Percentiles rank a stretch among this genome's conserved stretches.
These are phyloP conservation scores for Cicer judaicum DNA, from an alignment of 306 rosid genomes.

Conservation along the genomic window DNA sequence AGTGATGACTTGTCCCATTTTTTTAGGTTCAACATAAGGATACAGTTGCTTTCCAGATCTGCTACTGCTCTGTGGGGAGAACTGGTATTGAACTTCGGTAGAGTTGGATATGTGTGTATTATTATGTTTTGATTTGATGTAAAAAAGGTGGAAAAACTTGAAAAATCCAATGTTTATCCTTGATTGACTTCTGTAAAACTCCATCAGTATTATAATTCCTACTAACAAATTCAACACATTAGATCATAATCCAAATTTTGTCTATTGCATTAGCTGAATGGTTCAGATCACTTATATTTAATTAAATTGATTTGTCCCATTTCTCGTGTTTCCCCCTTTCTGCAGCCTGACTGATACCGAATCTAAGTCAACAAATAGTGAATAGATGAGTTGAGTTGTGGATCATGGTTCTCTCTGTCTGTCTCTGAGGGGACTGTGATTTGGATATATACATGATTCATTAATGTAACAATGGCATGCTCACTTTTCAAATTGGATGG, in stretches of 20 bases:
- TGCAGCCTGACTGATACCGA: neutral
- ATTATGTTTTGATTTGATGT: conserved; percentile 40
- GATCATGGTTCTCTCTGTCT: neutral
- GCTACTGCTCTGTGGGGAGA: conserved; percentile 30
- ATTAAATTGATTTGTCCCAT: neutral
- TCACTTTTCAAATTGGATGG: neutral
- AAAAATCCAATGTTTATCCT: neutral
- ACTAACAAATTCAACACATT: conserved; percentile 31
- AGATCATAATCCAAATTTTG: conserved; percentile 22
- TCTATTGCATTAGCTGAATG: neutral
- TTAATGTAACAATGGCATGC: neutral
- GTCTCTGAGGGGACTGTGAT: neutral
- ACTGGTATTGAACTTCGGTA: conserved; percentile 26
- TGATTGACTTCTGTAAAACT: conserved; percentile 5
- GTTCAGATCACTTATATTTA: conserved; percentile 4
- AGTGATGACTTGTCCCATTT: conserved; percentile 40
- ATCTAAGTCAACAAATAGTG: neutral
- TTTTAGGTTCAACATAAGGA: conserved; percentile 42
- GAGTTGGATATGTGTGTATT: conserved; percentile 46
- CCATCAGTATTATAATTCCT: conserved; percentile 6
- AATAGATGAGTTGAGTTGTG: conserved; percentile 1
- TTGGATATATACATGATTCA: neutral
- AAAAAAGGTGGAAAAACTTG: neutral
- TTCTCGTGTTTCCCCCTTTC: neutral
- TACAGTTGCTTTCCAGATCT: conserved; percentile 42